Conservation (phyloP, 176 grass and related monocot genomes). For the Oryza glumipatula region DNA sequence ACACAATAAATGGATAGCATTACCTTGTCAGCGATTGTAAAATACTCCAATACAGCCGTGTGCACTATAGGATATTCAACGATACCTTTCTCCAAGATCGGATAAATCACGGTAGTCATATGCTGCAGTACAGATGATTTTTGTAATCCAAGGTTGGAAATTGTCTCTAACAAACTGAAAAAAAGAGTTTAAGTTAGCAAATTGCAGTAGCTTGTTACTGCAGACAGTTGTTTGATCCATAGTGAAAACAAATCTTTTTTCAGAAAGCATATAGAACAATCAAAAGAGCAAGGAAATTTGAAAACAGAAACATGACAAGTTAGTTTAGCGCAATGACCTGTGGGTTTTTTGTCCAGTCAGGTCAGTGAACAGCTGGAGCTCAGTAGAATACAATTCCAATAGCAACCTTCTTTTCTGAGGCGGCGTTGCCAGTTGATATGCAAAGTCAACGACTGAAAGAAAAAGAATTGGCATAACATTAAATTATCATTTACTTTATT, state of each 20-base stretch:
- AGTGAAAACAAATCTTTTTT: not conserved
- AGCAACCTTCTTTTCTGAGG: slow-evolving; percentile 78
- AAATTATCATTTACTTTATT: slow-evolving; percentile 12
- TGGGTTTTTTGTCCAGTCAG: slow-evolving; percentile 65
- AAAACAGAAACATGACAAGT: not conserved
- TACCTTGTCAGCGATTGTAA: slow-evolving; percentile 98
- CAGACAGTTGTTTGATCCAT: not conserved
- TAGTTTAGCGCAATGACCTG: slow-evolving; percentile 46
- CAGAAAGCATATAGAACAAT: not conserved
- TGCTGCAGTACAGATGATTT: slow-evolving; percentile 78
- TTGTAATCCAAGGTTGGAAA: slow-evolving; percentile 87
- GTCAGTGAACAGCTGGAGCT: slow-evolving; percentile 92
- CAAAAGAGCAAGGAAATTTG: not conserved
- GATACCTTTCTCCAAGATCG: slow-evolving; percentile 86
- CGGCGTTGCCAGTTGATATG: slow-evolving; percentile 61
- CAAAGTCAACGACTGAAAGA: slow-evolving; percentile 81
- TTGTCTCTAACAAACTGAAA: slow-evolving; percentile 84
- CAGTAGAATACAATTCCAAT: slow-evolving; percentile 90
- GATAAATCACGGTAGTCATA: slow-evolving; percentile 72
- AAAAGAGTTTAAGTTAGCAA: slow-evolving; percentile 21
- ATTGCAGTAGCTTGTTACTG: not conserved
- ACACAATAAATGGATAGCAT: not conserved
- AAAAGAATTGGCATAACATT: slow-evolving; percentile 23
- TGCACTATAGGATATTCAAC: slow-evolving; percentile 87
- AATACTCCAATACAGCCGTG: slow-evolving; percentile 75